Conservation (phyloP, 2,329 filamentous ascomycete genomes). For the Neopestalotiopsis sp. region DNA sequence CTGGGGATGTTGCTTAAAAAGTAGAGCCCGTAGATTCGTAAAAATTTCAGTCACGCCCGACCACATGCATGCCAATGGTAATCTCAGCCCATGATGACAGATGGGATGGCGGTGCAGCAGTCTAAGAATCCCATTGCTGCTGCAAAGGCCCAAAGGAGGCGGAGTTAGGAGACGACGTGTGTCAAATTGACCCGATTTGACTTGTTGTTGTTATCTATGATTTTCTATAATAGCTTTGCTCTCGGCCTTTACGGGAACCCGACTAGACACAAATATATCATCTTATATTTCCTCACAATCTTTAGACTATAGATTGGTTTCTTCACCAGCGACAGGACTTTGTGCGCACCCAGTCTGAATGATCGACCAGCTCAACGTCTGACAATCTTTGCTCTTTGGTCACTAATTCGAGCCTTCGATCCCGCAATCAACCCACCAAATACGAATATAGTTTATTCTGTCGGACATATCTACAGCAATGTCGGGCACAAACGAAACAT, state of each 20-base stretch:
- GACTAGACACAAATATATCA: too few species aligned
- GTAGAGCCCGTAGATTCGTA: not conserved
- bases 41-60: not conserved
- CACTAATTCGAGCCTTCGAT: not conserved
- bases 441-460: too few species aligned
- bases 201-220: not conserved
- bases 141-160: not conserved
- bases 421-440: too few species aligned
- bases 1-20: not conserved
- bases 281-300: too few species aligned
- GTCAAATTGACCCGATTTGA: not conserved
- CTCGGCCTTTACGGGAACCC: not conserved
- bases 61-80: not conserved
- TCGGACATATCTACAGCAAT: not conserved
- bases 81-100: slow-evolving; percentile 1
- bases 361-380: too few species aligned
- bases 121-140: not conserved
- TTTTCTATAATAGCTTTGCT: not conserved
- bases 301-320: too few species aligned
- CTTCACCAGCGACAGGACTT: too few species aligned
- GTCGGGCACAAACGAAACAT: not conserved
- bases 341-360: too few species aligned
- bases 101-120: not conserved
- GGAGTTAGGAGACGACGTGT: not conserved
- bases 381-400: too few species aligned